A percentile compares a stretch with the other conserved stretches of the same genome.
These are phyloP conservation scores for Nymphaea colorata DNA, from an alignment of 164 flowering plant species.

Conservation along the genomic window DNA sequence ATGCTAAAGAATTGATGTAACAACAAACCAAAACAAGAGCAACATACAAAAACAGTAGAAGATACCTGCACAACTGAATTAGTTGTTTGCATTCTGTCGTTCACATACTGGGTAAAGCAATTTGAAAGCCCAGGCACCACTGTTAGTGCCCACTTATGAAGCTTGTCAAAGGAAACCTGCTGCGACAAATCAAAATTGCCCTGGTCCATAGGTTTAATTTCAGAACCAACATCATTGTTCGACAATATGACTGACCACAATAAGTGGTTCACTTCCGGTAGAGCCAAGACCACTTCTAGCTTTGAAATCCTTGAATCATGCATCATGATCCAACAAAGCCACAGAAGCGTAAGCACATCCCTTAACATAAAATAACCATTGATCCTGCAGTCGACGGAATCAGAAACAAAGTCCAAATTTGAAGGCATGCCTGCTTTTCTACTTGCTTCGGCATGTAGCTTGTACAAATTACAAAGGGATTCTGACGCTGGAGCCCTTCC, in stretches of 20 bases:
- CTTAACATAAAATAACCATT: slow-evolving; percentile 28
- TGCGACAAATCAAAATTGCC: slow-evolving; percentile 30
- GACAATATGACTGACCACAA: slow-evolving; percentile 49
- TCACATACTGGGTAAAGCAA: slow-evolving; percentile 49
- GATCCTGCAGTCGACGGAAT: slow-evolving; percentile 15
- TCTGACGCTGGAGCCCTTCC: slow-evolving; percentile 45
- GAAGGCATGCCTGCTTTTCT: slow-evolving; percentile 32
- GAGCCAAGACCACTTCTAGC: slow-evolving; percentile 9
- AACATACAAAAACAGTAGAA: background rate
- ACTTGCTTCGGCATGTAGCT: slow-evolving; percentile 32
- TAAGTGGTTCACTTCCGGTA: slow-evolving; percentile 60
- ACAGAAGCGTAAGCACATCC: slow-evolving; percentile 54
- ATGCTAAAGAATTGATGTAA: too few species aligned
- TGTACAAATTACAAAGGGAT: slow-evolving; percentile 33
- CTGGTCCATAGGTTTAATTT: slow-evolving; percentile 13
- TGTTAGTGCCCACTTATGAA: slow-evolving; percentile 57
- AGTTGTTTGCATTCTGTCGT: slow-evolving; percentile 30
- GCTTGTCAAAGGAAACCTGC: slow-evolving; percentile 46
- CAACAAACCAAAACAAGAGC: too few species aligned
- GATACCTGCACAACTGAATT: slow-evolving; percentile 38
- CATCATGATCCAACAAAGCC: slow-evolving; percentile 62
- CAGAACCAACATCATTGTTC: slow-evolving; percentile 34
- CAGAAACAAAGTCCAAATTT: slow-evolving; percentile 14
- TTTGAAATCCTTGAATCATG: slow-evolving; percentile 19
- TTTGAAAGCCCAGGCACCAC: slow-evolving; percentile 54